Conservation (phyloP, 495 filamentous ascomycete genomes). For the Neurospora sp. region DNA sequence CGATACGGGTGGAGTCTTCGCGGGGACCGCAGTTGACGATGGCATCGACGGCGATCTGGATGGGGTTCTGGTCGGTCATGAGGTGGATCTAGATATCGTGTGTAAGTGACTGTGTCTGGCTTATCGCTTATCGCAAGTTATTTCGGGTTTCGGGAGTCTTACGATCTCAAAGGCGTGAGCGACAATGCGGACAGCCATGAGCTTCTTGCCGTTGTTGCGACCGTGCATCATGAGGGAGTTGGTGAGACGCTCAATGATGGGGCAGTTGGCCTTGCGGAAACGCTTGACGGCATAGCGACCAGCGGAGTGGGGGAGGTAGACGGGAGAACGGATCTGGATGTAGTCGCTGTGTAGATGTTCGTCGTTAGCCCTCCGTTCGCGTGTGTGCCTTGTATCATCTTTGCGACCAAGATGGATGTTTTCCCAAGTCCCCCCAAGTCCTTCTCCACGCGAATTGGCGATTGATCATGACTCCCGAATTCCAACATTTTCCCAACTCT, state of each 20-base stretch:
- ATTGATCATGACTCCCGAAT: background rate
- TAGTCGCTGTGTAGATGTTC: conserved; percentile 65
- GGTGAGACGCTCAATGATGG: conserved; percentile 99
- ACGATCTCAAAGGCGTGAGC: conserved; percentile 99
- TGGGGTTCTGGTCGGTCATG: conserved; percentile 99
- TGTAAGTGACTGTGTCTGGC: background rate
- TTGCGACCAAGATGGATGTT: conserved; percentile 1
- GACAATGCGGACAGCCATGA: conserved; percentile 98
- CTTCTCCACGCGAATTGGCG: background rate
- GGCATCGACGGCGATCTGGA: conserved; percentile 98
- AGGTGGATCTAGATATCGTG: conserved; percentile 72
- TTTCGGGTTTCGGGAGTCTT: conserved; percentile 27
- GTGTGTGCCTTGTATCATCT: background rate
- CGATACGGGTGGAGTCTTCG: conserved; percentile 99
- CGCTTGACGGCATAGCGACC: conserved; percentile 98
- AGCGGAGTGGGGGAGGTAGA: conserved; percentile 97
- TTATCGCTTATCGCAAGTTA: background rate
- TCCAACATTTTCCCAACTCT: background rate
- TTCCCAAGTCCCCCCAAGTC: background rate
- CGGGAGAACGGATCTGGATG: conserved; percentile 96
- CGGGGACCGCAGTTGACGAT: conserved; percentile 99
- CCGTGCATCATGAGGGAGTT: conserved; percentile 99
- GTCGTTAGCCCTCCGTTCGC: conserved; percentile 35
- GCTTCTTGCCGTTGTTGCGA: conserved; percentile 99
- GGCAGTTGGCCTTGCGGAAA: conserved; percentile 99